A percentile compares a stretch with the other conserved stretches of the same genome.
These are phyloP conservation scores for Monosporascus sp. DNA, from an alignment of 2,329 filamentous ascomycete species.

Conservation along the genomic window DNA sequence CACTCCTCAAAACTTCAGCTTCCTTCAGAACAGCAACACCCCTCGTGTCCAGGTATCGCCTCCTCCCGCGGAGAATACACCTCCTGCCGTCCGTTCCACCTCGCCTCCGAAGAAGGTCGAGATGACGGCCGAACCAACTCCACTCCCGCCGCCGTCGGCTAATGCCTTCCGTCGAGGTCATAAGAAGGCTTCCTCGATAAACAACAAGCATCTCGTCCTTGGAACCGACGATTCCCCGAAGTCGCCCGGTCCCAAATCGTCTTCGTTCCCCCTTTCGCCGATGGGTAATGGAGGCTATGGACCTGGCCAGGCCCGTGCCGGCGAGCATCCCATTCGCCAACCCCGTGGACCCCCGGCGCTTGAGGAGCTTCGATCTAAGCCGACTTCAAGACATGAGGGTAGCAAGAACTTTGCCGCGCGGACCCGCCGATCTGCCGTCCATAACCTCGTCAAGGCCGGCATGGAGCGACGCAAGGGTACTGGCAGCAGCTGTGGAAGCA, in stretches of 20 bases:
- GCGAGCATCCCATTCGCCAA: conserved; percentile 90
- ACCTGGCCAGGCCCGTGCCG: conserved; percentile 85
- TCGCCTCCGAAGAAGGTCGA: conserved; percentile 62
- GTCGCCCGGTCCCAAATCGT: conserved; percentile 68
- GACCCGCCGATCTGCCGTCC: conserved; percentile 84
- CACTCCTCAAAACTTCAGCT: conserved; percentile 25
- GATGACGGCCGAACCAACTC: conserved; percentile 61
- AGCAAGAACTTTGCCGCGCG: conserved; percentile 97
- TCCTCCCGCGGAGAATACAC: conserved; percentile 57
- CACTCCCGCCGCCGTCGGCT: conserved; percentile 80
- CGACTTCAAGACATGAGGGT: conserved; percentile 87
- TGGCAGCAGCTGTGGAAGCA: conserved; percentile 66
- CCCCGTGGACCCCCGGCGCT: conserved; percentile 86
- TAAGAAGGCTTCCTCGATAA: conserved; percentile 80
- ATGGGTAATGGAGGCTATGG: conserved; percentile 75
- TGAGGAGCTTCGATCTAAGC: conserved; percentile 84
- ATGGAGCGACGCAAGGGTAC: conserved; percentile 78
- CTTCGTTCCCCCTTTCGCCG: conserved; percentile 74
- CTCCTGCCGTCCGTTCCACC: conserved; percentile 52
- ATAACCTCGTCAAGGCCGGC: conserved; percentile 86
- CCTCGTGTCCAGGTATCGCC: conserved; percentile 80
- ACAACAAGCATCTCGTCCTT: conserved; percentile 49
- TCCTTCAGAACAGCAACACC: conserved; percentile 48
- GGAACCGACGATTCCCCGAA: conserved; percentile 42
- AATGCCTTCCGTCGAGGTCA: conserved; percentile 91